phyloP scores from a whole-genome alignment of 768 basidiomycete species.

The Auriscalpium vulgare region DNA sequence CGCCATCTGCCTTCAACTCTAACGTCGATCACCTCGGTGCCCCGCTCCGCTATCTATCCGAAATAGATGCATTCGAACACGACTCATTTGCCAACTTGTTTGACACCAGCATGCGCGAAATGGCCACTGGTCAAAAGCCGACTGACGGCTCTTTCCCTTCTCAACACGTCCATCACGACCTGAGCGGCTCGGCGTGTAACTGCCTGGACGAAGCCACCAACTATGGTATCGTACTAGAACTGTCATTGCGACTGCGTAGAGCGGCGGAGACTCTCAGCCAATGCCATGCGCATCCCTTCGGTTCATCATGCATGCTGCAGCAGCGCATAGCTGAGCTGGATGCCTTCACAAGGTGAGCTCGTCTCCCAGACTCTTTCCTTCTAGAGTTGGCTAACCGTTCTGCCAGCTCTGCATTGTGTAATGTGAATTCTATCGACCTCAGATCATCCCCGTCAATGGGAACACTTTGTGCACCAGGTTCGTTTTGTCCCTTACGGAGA shows the following conservation, averaged over 20 bases:
- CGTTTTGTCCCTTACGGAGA: too few species aligned
- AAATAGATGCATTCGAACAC: neutral
- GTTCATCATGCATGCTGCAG: constrained; percentile 27
- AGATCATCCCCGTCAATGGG: too few species aligned
- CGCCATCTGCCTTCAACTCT: neutral
- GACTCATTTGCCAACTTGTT: neutral
- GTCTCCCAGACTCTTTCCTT: neutral
- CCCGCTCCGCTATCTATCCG: neutral
- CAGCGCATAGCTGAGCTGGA: constrained; percentile 46
- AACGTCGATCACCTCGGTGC: neutral
- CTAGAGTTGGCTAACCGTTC: too few species aligned
- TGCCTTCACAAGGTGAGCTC: constrained; percentile 42
- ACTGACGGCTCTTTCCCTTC: neutral
- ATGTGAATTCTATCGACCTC: too few species aligned
- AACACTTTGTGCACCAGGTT: too few species aligned
- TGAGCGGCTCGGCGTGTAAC: constrained; percentile 36
- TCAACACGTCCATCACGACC: neutral
- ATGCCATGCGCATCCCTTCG: constrained; percentile 31
- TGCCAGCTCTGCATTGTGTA: too few species aligned
- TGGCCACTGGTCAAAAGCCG: neutral
- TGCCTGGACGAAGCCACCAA: constrained; percentile 47
- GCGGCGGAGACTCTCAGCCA: constrained; percentile 47
- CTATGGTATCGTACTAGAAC: constrained; percentile 54
- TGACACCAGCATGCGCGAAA: neutral
- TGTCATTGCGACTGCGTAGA: constrained; percentile 56